Base-by-base conservation (phyloP, 805 yeast species). In the Yarrowia phangngaensis region DNA sequence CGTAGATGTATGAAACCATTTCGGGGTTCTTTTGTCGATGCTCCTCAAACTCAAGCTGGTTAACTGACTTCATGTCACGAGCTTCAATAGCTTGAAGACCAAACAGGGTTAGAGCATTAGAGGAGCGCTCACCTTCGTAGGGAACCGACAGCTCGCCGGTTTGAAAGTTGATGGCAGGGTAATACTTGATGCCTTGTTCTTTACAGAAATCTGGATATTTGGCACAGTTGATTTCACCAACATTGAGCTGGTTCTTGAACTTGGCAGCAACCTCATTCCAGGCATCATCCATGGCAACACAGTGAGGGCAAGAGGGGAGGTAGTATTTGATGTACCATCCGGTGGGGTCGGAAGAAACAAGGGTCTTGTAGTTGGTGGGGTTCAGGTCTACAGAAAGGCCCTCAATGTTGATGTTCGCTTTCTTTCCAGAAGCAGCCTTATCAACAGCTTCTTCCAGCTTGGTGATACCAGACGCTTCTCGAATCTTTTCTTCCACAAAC, bases 191-290 rank as follows among this genome's bases (percentile, higher is more conserved):
- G n/a, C 58, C 60, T n/a, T 58, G 62, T 12, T 55, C 61, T 8
- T 54, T 52, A 55, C 74, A 70, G 8, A 65, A 54, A 20, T 55
- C 50, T 14, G 51, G 31, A 32, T 66, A 56, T 24, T 48, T 56
- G 34, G 64, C 67, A 48, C 74, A 70, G 55, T 70, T 64, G 30
- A 70, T 65, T 24, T 65, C 69, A 12, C 69, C 74, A 12, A 69
- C 60, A 46, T 69, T 66, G 36, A 70, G 54, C 38, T 53, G 40
- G 23, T 66, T 65, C 49, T 58, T 54, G 50, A 60, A 53, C 30
- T 53, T 36, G 11, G 47, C 43, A 7, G 73, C 71, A 36, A 66
- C 55, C 46, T 62, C 57, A 12, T 51, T 54, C 70, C 70, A 70
- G 12, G 62, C 64, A 5, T 67, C 64, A 7, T 58, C 64, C 61